Base-by-base conservation (phyloP, 2,329 filamentous ascomycete species). In the Alternaria hordeiaustralica region DNA sequence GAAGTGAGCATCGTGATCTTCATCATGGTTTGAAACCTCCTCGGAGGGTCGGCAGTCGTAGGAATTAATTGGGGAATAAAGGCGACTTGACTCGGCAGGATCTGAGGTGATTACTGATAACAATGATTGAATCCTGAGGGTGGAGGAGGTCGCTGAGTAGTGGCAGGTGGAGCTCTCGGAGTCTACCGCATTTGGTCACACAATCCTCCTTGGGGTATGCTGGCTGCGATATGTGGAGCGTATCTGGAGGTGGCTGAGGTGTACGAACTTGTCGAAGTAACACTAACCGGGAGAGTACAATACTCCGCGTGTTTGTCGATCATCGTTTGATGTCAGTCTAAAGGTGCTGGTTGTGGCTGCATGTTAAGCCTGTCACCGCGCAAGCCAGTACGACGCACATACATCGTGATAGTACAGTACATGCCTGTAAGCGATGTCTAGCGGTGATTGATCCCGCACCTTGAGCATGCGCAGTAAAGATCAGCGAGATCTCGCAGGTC, bases 211-310 rank as follows among this genome's bases (percentile, higher is more conserved):
- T 7, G 6, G 47, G 47, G 26, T 33, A 51, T 51, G 47, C 47
- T 51, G 26, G 26, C n/a, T 33, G 47, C 30, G 47, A 51, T 51
- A 51, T 51, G 47, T 58, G 33, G 54, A 50, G 26, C 53, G 36
- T 41, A 20, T 44, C 53, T 44, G 53, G 53, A 44, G 36, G 33
- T 58, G 36, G 54, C 59, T 33, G 54, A 58, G 36, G 26, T n/a
- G 30, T 41, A 13, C 23, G 25, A 28, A 21, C 30, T 47, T 56
- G 54, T 44, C 23, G 30, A 28, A 51, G 55, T 25, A 20, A 49
- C 28, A 58, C 55, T 61, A 45, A 28, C 46, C 21, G 3, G 15
- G 36, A 53, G 26, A 41, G 21, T 43, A 45, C 28, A 18, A 47
- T 21, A 33, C 49, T 23, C 18, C 28, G 49, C 28, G 20, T 33